Conservation (phyloP, 2,329 filamentous ascomycete species). For the Beauveria sp. region DNA sequence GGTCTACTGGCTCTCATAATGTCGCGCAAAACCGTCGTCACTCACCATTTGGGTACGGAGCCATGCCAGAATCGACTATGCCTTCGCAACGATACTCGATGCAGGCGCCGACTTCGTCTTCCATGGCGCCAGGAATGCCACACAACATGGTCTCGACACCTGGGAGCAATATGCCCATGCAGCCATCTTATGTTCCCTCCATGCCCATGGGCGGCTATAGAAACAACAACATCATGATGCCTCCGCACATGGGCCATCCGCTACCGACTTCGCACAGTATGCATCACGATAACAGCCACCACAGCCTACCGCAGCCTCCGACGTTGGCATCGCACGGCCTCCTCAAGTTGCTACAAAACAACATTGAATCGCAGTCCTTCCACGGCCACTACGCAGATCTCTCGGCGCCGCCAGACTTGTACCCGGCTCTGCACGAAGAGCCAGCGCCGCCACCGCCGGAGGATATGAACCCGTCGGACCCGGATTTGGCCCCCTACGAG, state of each 20-base stretch:
- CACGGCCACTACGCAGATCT: constrained; percentile 66
- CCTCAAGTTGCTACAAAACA: constrained; percentile 71
- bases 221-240: constrained; percentile 42
- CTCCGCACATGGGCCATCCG: constrained; percentile 41
- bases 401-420: constrained; percentile 69
- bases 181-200: constrained; percentile 28
- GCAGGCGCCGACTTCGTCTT: constrained; percentile 30
- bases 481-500: constrained; percentile 65
- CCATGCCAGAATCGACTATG: constrained; percentile 51
- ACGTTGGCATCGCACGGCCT: constrained; percentile 62
- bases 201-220: constrained; percentile 23
- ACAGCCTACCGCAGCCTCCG: constrained; percentile 48
- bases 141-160: neutral
- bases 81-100: constrained; percentile 47
- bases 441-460: constrained; percentile 67
- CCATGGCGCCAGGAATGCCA: neutral
- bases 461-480: constrained; percentile 73
- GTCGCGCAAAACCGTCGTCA: constrained; percentile 47
- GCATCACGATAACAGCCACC: constrained; percentile 32
- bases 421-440: constrained; percentile 66
- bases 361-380: constrained; percentile 59
- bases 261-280: constrained; percentile 31
- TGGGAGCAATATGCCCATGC: constrained; percentile 47
- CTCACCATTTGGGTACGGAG: constrained; percentile 56
- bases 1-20: constrained; percentile 69